phyloP scores from a whole-genome alignment of 257 asterid species.

The Solanum chaucha region DNA sequence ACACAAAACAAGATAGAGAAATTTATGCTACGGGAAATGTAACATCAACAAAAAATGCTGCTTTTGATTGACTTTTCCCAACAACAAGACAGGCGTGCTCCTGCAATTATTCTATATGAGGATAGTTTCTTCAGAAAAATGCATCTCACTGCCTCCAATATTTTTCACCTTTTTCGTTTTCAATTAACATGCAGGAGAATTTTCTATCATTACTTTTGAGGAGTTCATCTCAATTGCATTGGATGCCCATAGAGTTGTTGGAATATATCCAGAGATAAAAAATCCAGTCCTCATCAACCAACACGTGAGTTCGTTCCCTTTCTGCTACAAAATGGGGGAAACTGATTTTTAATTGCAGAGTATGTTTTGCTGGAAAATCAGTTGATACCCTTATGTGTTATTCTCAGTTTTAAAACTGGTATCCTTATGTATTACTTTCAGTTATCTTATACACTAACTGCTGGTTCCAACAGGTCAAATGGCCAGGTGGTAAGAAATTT shows the following conservation, averaged over 20 bases:
- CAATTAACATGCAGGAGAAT: slow-evolving; percentile 49
- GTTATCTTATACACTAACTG: not conserved
- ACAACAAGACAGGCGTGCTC: not conserved
- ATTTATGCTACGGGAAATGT: not conserved
- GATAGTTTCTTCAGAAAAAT: not conserved
- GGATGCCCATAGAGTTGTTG: slow-evolving; percentile 82
- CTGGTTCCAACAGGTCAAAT: slow-evolving; percentile 54
- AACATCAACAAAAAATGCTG: not conserved
- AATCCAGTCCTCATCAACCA: slow-evolving; percentile 84
- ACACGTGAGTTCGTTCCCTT: slow-evolving; percentile 40
- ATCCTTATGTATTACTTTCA: not conserved
- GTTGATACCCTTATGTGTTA: not conserved
- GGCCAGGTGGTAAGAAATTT: slow-evolving; percentile 73
- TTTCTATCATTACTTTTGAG: slow-evolving; percentile 74
- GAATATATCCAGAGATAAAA: slow-evolving; percentile 97
- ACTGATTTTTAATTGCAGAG: not conserved
- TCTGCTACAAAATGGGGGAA: not conserved
- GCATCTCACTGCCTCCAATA: not conserved
- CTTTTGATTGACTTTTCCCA: not conserved
- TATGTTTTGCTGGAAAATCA: not conserved
- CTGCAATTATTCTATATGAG: not conserved
- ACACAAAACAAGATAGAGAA: not conserved
- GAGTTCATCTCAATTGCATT: slow-evolving; percentile 78
- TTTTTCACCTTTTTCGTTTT: not conserved
- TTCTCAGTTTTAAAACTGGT: not conserved